Base-by-base conservation (phyloP, 2,329 filamentous ascomycete species). In the Talaromyces sp. region DNA sequence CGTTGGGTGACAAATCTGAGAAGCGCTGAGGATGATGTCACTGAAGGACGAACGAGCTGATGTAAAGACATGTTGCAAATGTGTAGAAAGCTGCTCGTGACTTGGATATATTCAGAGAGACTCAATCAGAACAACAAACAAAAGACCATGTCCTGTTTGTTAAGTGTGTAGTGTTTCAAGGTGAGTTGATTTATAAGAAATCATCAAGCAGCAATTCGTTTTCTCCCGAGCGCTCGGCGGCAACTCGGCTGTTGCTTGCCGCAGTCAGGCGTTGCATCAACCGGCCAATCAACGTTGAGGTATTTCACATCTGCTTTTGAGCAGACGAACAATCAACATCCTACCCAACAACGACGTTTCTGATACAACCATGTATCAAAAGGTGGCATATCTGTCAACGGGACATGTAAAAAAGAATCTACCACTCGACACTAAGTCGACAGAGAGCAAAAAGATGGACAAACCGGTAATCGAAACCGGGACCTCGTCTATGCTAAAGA, bases 1-100 rank as follows among this genome's bases (percentile, higher is more conserved):
- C 78, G 76, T 68, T 76, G 73, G 66, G 71, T 74, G 65, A 76
- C 70, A 68, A 75, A 75, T 71, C 75, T 74, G 70, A 79, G 74
- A 66, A 80, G 71, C 53, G 76, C 74, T 68, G 77, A 70, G 70
- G 79, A 82, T 79, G 81, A 82, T 81, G 80, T 81, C 78, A 83
- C 78, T 53, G 78, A 70, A 51, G 72, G 72, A 31, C 74, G 76
- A 69, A 78, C 67, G 65, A 73, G 68, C 64, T 73, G 76, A 69
- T 72, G 74, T 65, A 81, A 70, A 64, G 77, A 78, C 80, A 82
- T 82, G 6, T 31, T 63, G 34, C 15, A n/a, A 27, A n/a, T 5
- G 7, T 36, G 5, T 17, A 45, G 15, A 56, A 64, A 74, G 67
- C 51, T 38, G 54, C 10, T 1, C 15, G 11, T 5, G 10, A 29